Base-by-base conservation (phyloP, 2,329 filamentous ascomycete species). In the Aspergillus arachidicola region DNA sequence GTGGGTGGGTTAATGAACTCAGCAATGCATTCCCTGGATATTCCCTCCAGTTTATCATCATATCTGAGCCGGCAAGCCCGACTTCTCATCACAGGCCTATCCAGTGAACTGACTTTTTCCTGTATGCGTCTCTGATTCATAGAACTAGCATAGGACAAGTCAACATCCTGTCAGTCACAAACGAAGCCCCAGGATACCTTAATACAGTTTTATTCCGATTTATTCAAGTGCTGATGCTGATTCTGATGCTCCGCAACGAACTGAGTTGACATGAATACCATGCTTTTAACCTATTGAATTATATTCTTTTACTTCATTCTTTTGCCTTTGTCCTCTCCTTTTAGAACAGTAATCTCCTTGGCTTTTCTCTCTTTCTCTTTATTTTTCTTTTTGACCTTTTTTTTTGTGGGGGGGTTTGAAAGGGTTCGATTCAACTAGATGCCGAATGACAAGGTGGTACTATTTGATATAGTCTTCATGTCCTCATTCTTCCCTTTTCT, bases 401-500 rank as follows among this genome's bases (percentile, higher is more conserved):
- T n/a, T 51, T n/a, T 9, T 26, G 26, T 26, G 26, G 26, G 4
- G 16, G 11, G 28, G 19, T 19, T 34, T n/a, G 28, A 28, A 34
- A 34, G 10, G 9, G 32, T 32, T 34, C 6, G 3, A 21, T 51
- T 34, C 28, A 51, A 48, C 12, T 16, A 6, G 28, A 48, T 19
- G 6, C 45, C 16, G 12, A 28, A 48, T 23, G 16, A 19, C 19
- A 28, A 48, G 12, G 12, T 11, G 12, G 21, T 11, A 32, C 7
- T 34, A 1, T 34, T 21, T 5, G 16, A 10, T n/a, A 58, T 64
- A 21, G 43, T 61, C 57, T 23, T 51, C 58, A 56, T 45, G 59
- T 11, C 28, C 43, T 58, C 38, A 32, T 50, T 36, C 46, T 57
- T 26, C 14, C 21, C 34, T 36, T 16, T 46, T 64, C 38, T 54